Base-by-base conservation (phyloP, 257 asterid species). In the Oldenlandia corymbosa region DNA sequence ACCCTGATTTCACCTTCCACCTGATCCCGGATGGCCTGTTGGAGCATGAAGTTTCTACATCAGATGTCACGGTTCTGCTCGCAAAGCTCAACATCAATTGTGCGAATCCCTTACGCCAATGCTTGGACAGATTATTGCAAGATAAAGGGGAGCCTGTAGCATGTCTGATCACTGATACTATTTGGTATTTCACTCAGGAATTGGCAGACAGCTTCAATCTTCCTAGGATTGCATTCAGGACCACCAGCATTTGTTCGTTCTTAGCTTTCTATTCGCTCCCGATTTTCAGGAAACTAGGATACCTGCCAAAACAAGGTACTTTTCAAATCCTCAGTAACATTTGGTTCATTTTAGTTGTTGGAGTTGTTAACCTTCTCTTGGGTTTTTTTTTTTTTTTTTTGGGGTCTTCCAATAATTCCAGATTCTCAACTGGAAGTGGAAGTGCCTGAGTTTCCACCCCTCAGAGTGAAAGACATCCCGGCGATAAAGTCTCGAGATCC, bases 391-490 rank as follows among this genome's bases (percentile, higher is more conserved):
- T 43, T 14, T 2, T 1, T 43, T 43, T 43, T 14, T 43, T 43
- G 48, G 48, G 12, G 55, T 1, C 13, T 10, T n/a, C 23, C 13
- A 7, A 27, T 24, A 10, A 24, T 36, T 41, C 55, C 43, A 67
- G 73, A 66, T 47, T 53, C 60, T 48, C 53, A 67, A 60, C 11
- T 54, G 32, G 85, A 81, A 51, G 75, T 64, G 59, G 67, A 55
- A 20, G 79, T 81, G 34, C 23, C 18, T 16, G 90, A 84, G 72
- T 81, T 79, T 56, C 79, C 83, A n/a, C 75, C 79, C 5, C 75
- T 81, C 4, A 76, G 74, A 71, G 78, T 81, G 64, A 84, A 76
- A 62, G 85, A 84, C 34, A 68, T 84, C 36, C 85, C 87, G 0
- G 42, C 55, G 57, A 65, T 81, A 50, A 53, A 66, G 21, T 58